A percentile compares a stretch with the other conserved stretches of the same genome.
Conservation (phyloP, 1,284 basidiomycete genomes). For the Heliocybe sulcata region DNA sequence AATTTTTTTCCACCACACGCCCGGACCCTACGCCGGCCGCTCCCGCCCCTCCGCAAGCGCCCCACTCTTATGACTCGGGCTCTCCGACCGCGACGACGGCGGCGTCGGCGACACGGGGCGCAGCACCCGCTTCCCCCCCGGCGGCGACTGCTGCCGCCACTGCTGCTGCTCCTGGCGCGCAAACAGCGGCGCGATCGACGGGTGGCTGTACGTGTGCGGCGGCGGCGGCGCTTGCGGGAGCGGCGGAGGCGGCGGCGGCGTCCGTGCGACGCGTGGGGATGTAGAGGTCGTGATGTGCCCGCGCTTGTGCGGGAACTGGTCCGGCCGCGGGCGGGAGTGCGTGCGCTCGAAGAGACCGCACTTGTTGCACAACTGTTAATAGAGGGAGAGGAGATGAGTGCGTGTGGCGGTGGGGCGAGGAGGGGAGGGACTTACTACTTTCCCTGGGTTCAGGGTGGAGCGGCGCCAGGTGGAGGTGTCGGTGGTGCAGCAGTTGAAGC, state of each 20-base stretch:
- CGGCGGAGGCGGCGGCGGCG: slow-evolving; percentile 23
- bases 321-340: slow-evolving; percentile 70
- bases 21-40: too few species aligned
- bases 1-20: too few species aligned
- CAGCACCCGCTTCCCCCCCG: neutral
- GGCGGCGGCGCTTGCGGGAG: slow-evolving; percentile 13
- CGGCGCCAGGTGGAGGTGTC: slow-evolving; percentile 78
- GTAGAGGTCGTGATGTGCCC: slow-evolving; percentile 48
- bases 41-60: neutral
- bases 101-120: neutral
- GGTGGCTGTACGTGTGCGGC: slow-evolving; percentile 40
- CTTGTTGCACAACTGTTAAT: slow-evolving; percentile 77
- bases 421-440: slow-evolving; percentile 52
- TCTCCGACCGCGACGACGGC: neutral
- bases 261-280: slow-evolving; percentile 19
- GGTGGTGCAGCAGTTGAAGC: slow-evolving; percentile 80
- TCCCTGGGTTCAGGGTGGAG: slow-evolving; percentile 69
- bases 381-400: slow-evolving; percentile 4
- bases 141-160: neutral
- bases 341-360: slow-evolving; percentile 80
- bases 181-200: slow-evolving; percentile 38
- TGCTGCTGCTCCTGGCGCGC: slow-evolving; percentile 15
- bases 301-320: slow-evolving; percentile 75
- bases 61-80: neutral
- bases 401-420: neutral